Evolutionary conservation across 352 stramenopile genomes (phyloP), one percentile per base, ranked within the genome.

Genomic region (Saprolegnia parasitica): DNA sequence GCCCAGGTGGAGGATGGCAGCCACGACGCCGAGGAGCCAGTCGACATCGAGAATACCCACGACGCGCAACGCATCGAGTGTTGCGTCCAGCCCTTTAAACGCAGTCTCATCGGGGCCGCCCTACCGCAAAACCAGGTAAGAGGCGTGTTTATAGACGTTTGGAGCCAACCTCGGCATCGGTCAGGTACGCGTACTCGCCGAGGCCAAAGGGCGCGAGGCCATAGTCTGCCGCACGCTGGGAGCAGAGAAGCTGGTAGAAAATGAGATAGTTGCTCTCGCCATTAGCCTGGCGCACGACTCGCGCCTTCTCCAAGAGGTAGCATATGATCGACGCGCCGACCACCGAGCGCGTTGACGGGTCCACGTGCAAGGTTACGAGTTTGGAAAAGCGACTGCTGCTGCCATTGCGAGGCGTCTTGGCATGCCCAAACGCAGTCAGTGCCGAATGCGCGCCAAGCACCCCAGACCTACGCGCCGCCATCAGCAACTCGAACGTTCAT

Each of bases 251-350:
- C 76, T 99, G 90, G 78, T 99, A 99, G 76, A 99, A 99, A 45
- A 99, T 96, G 77, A 99, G 97, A 81, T 98, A 99, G 78, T 99
- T 99, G n/a, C 97, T 81, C 78, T 99, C 97, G 4, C 90, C 77
- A 18, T 93, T 74, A 5, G 82, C 86, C 75, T 97, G 97, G 23
- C 87, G 85, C 1, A 98, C 88, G 26, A 99, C 93, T 18, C 97
- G 92, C 66, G 95, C 97, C 78, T 99, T 99, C 76, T 99, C 97
- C 15, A 99, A 80, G 49, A 99, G 82, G 74, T 60, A 60, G 13
- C 11, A 24, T 4, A 4, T 16, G 1, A 11, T 16, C 3, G 52
- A 60, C 24, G 35, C 20, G 35, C 35, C 52, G 11, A 60, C 52
- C 24, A 60, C 13, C 13, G 24, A 15, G 13, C 35, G 24, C 24